These are phyloP conservation scores for Aspergillus niger DNA, from an alignment of 2,329 filamentous ascomycete genomes.

Conservation along the genomic window DNA sequence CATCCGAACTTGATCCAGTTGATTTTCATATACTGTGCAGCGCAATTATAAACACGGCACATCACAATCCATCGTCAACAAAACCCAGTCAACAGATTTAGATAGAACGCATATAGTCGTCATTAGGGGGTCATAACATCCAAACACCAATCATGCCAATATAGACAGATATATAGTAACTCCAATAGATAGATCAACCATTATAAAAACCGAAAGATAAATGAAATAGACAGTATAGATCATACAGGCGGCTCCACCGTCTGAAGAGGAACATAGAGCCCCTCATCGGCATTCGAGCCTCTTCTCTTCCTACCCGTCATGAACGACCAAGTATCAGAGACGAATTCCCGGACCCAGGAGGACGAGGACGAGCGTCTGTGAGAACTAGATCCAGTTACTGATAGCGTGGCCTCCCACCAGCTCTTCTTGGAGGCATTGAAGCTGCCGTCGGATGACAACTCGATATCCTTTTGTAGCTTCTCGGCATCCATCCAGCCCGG, in stretches of 20 bases:
- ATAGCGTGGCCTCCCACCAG: conserved; percentile 36
- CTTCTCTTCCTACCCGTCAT: conserved; percentile 30
- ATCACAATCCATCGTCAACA: not conserved
- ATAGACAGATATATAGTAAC: not conserved
- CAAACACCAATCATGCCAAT: conserved; percentile 2
- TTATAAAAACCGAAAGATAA: not conserved
- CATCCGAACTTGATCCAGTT: not conserved
- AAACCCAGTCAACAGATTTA: not conserved
- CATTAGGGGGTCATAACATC: not conserved
- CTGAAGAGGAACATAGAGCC: conserved; percentile 48
- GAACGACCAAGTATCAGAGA: conserved; percentile 30
- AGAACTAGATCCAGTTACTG: conserved; percentile 21
- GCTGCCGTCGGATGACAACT: conserved; percentile 27
- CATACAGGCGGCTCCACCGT: conserved; percentile 45
- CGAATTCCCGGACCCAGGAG: conserved; percentile 22
- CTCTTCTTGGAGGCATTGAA: conserved; percentile 22
- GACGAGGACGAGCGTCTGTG: conserved; percentile 21
- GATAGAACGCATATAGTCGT: not conserved
- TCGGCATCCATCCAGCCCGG: conserved; percentile 84
- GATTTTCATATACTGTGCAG: not conserved
- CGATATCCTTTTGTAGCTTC: conserved; percentile 60
- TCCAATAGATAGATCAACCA: conserved; percentile 9
- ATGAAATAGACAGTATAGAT: conserved; percentile 9
- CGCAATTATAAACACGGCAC: no score
- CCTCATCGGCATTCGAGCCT: conserved; percentile 35